Conservation (phyloP, 2,329 filamentous ascomycete genomes). For the Bertia moriformis region DNA sequence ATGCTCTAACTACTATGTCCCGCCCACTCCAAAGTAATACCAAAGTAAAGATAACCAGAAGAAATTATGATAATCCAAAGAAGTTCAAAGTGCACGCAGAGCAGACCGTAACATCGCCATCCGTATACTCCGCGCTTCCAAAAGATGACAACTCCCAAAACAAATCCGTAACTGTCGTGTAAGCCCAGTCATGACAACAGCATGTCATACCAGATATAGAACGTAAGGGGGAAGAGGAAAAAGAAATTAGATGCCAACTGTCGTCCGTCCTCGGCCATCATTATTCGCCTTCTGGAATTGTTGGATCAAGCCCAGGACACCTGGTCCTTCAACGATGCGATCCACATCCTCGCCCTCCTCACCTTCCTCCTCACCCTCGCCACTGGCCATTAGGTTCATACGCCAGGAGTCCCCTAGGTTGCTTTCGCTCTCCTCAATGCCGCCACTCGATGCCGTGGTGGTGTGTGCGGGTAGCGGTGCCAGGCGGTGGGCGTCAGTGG, state of each 20-base stretch:
- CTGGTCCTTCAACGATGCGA: constrained; percentile 30
- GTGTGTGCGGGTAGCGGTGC: constrained; percentile 17
- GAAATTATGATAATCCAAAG: too few relatives aligned
- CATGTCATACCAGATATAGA: background rate
- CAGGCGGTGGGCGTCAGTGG: constrained; percentile 17
- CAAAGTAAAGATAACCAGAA: too few relatives aligned
- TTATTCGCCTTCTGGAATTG: constrained; percentile 43
- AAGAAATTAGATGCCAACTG: constrained; percentile 7
- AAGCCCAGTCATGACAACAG: background rate
- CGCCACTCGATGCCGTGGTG: constrained; percentile 45
- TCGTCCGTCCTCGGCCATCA: constrained; percentile 27
- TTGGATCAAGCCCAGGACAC: constrained; percentile 41
- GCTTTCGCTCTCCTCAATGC: constrained; percentile 35
- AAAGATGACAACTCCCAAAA: too few relatives aligned
- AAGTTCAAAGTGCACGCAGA: too few relatives aligned
- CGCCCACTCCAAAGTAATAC: too few relatives aligned
- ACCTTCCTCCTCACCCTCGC: constrained; percentile 26
- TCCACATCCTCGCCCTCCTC: constrained; percentile 25
- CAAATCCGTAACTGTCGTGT: background rate
- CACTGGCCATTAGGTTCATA: constrained; percentile 38
- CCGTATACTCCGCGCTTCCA: too few relatives aligned
- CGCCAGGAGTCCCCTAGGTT: constrained; percentile 42
- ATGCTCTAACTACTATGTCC: too few relatives aligned
- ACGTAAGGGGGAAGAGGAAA: too few relatives aligned
- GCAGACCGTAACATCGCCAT: too few relatives aligned